Percentiles rank a stretch among this genome's conserved stretches.
These are phyloP conservation scores for Pythium biforme DNA, from an alignment of 352 stramenopile species.

Conservation along the genomic window DNA sequence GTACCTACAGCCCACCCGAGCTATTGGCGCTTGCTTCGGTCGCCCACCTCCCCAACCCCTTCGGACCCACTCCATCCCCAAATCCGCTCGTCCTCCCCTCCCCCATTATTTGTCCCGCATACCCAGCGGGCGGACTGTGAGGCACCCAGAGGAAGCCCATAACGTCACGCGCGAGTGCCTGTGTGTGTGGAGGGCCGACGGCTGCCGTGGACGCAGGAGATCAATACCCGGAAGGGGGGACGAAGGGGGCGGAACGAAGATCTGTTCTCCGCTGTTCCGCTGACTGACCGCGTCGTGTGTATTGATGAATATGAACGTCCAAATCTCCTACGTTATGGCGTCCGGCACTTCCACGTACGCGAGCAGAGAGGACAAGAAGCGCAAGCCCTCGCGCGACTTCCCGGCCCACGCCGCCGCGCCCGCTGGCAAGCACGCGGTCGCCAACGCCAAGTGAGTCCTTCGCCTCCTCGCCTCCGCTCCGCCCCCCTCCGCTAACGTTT, in stretches of 20 bases:
- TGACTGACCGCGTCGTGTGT: background rate
- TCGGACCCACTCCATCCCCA: background rate
- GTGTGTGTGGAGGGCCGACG: background rate
- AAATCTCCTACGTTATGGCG: conserved; percentile 18
- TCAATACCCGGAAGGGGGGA: background rate
- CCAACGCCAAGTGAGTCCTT: conserved; percentile 26
- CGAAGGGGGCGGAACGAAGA: background rate
- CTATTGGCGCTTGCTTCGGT: background rate
- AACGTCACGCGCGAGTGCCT: too few relatives aligned
- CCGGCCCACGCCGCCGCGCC: conserved; percentile 69
- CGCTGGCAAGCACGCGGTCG: conserved; percentile 39
- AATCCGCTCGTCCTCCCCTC: background rate
- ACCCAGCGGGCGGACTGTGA: too few relatives aligned
- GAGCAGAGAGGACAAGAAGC: conserved; percentile 77
- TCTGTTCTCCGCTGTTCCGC: background rate
- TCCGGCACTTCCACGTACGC: conserved; percentile 13
- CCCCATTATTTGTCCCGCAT: conserved; percentile 1
- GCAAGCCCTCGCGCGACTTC: conserved; percentile 80
- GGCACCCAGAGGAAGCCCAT: too few relatives aligned
- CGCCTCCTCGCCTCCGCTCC: background rate
- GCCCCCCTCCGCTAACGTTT: background rate
- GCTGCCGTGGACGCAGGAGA: background rate
- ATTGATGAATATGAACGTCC: conserved; percentile 14
- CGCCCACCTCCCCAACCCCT: background rate
- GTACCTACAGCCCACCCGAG: background rate